Evolutionary conservation across 2,329 filamentous ascomycete genomes (phyloP).

Genomic region (Pseudogymnoascus pannorum): DNA sequence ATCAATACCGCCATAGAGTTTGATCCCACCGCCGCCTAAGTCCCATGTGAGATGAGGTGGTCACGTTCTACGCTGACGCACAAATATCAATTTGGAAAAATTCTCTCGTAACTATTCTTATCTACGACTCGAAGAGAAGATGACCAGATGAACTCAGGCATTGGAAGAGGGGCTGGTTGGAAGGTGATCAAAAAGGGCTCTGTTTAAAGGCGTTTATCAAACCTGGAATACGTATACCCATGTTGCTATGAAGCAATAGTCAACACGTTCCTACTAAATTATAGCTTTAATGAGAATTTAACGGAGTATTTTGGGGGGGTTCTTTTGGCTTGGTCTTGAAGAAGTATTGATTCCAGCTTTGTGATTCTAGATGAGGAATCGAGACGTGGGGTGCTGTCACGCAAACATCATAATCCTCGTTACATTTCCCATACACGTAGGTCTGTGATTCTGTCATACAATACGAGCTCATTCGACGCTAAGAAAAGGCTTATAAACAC

Average conservation of each 20-base stretch:
- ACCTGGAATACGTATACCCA: not conserved
- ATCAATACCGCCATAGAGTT: constrained; percentile 10
- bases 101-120: not conserved
- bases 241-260: not conserved
- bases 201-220: not conserved
- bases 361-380: not conserved
- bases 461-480: not conserved
- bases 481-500: constrained; percentile 6
- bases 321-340: not conserved
- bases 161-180: not conserved
- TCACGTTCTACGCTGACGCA: not conserved
- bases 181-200: not conserved
- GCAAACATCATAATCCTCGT: not conserved
- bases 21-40: not conserved
- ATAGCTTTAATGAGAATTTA: not conserved
- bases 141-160: not conserved
- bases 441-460: not conserved
- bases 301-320: not conserved
- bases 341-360: not conserved
- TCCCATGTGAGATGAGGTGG: not conserved
- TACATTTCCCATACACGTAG: not conserved
- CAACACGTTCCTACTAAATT: not conserved
- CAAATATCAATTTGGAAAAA: not conserved
- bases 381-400: not conserved
- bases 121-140: not conserved